phyloP scores from a whole-genome alignment of 345 rosid species.

The Salix exigua region DNA sequence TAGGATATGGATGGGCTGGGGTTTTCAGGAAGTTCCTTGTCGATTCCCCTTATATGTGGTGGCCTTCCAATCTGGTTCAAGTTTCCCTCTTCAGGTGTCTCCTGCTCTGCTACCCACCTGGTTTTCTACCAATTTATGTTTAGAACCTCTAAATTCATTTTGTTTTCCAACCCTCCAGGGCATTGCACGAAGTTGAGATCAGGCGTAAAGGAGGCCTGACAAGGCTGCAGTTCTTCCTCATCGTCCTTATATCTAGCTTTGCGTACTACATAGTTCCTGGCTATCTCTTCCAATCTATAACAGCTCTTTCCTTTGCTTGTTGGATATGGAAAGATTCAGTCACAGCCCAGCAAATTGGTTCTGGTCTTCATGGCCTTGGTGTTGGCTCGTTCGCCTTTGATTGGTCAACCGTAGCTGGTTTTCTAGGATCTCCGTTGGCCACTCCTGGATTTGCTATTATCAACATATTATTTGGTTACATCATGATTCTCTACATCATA shows the following conservation, averaged over 20 bases:
- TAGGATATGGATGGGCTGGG: constrained; percentile 48
- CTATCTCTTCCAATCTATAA: constrained; percentile 39
- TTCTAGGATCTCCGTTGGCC: constrained; percentile 39
- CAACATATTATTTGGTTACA: constrained; percentile 4
- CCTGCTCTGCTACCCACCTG: not conserved
- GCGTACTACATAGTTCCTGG: constrained; percentile 48
- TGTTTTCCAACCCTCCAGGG: constrained; percentile 20
- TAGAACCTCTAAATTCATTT: not conserved
- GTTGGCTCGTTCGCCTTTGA: constrained; percentile 39
- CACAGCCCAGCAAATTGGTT: constrained; percentile 43
- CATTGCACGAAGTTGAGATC: constrained; percentile 47
- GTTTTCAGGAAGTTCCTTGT: constrained; percentile 39
- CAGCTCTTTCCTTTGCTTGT: constrained; percentile 42
- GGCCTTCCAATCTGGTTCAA: constrained; percentile 48
- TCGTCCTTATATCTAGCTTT: constrained; percentile 42
- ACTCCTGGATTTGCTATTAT: constrained; percentile 21
- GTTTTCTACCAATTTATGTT: not conserved
- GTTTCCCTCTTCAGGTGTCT: constrained; percentile 47
- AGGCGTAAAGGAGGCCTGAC: constrained; percentile 40
- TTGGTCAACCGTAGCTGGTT: constrained; percentile 38
- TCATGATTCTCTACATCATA: constrained; percentile 18
- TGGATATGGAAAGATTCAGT: constrained; percentile 46
- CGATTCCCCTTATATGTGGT: constrained; percentile 51
- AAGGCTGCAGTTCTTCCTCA: constrained; percentile 52
- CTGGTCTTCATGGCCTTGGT: constrained; percentile 41